A percentile compares a stretch with the other conserved stretches of the same genome.
These are phyloP conservation scores for Beauveria brongniartii DNA, from an alignment of 2,329 filamentous ascomycete genomes.

Conservation along the genomic window DNA sequence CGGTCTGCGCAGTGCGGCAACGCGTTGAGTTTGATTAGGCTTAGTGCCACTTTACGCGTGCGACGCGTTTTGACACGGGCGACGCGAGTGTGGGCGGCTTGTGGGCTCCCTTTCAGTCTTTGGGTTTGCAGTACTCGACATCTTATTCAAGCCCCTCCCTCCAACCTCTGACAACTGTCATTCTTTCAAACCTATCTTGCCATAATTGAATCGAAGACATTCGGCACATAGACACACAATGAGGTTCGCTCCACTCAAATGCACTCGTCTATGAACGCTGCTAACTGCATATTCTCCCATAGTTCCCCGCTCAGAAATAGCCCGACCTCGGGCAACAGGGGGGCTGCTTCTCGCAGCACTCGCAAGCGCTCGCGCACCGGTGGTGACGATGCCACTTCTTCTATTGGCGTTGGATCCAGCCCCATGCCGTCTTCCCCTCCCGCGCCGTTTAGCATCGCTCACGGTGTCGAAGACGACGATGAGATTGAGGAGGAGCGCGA, in stretches of 20 bases:
- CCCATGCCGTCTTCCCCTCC: conserved; percentile 61
- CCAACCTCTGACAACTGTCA: background rate
- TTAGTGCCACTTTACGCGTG: conserved; percentile 39
- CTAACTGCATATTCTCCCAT: conserved; percentile 8
- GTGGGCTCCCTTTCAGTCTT: conserved; percentile 11
- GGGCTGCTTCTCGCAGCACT: conserved; percentile 42
- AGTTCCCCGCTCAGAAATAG: conserved; percentile 79
- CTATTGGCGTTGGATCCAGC: conserved; percentile 46
- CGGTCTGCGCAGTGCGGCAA: background rate
- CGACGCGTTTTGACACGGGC: background rate
- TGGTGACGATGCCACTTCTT: conserved; percentile 43
- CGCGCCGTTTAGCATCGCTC: conserved; percentile 51
- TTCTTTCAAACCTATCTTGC: background rate
- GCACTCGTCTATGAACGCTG: background rate
- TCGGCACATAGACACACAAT: background rate
- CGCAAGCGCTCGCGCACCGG: conserved; percentile 49
- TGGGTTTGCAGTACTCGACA: background rate
- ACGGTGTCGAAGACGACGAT: conserved; percentile 62
- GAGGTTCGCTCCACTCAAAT: background rate
- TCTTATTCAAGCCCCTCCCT: background rate
- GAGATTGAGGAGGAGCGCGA: conserved; percentile 66
- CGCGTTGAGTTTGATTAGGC: conserved; percentile 19
- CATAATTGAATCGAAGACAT: background rate
- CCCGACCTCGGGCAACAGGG: conserved; percentile 77
- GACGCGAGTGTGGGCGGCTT: conserved; percentile 4